phyloP scores from a whole-genome alignment of 495 filamentous ascomycete genomes.

The Sordaria brevicollis region DNA sequence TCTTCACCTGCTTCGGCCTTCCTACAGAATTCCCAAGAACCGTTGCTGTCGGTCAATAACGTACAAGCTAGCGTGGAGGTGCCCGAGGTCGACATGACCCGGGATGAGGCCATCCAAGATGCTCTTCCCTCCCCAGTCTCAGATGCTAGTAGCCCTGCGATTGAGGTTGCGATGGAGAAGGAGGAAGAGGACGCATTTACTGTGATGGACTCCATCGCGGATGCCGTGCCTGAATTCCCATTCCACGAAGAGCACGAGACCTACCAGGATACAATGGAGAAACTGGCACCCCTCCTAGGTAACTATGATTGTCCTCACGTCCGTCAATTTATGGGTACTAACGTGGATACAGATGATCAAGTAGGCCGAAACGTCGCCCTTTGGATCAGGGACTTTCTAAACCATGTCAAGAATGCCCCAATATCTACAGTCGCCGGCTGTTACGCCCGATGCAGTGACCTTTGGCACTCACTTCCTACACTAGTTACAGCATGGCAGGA shows the following conservation, averaged over 20 bases:
- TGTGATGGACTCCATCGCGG: slow-evolving; percentile 10
- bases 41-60: slow-evolving; percentile 11
- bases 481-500: neutral
- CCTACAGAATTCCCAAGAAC: slow-evolving; percentile 14
- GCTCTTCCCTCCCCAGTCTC: slow-evolving; percentile 27
- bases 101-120: slow-evolving; percentile 11
- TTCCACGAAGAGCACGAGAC: slow-evolving; percentile 29
- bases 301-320: neutral
- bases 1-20: slow-evolving; percentile 39
- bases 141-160: slow-evolving; percentile 27
- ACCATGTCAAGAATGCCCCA: slow-evolving; percentile 13
- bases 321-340: slow-evolving; percentile 5
- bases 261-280: slow-evolving; percentile 24
- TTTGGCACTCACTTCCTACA: slow-evolving; percentile 25
- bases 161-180: slow-evolving; percentile 18
- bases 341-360: slow-evolving; percentile 27
- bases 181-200: slow-evolving; percentile 25
- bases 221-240: slow-evolving; percentile 27
- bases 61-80: slow-evolving; percentile 33
- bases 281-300: slow-evolving; percentile 9
- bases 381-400: slow-evolving; percentile 36
- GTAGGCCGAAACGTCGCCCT: slow-evolving; percentile 25
- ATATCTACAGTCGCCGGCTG: slow-evolving; percentile 20
- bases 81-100: slow-evolving; percentile 27
- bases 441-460: slow-evolving; percentile 25